Percentiles rank a stretch among this genome's conserved stretches.
Conservation (phyloP, 2,329 filamentous ascomycete species). For the Thelonectria blattea region DNA sequence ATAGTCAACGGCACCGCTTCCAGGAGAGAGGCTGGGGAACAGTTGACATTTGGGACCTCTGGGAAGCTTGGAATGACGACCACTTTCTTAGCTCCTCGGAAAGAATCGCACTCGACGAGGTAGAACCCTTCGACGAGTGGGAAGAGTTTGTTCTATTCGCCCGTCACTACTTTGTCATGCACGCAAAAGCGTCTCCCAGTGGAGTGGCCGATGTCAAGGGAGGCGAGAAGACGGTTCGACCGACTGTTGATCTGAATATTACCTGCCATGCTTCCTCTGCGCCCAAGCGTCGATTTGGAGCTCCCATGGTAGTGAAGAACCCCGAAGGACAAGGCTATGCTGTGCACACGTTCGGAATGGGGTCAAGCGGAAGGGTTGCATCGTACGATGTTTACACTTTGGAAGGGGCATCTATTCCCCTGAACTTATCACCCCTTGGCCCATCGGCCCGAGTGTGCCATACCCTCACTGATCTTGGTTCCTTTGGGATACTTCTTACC, state of each 20-base stretch:
- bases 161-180: constrained; percentile 82
- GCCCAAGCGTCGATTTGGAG: constrained; percentile 64
- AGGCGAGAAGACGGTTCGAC: not conserved
- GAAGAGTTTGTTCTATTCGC: constrained; percentile 89
- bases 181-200: constrained; percentile 51
- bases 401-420: constrained; percentile 25
- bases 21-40: constrained; percentile 68
- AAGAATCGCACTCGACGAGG: constrained; percentile 65
- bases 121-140: constrained; percentile 95
- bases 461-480: constrained; percentile 70
- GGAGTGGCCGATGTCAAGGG: not conserved
- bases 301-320: constrained; percentile 51
- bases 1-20: constrained; percentile 75
- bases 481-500: constrained; percentile 65
- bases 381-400: constrained; percentile 58
- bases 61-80: constrained; percentile 80
- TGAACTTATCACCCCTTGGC: constrained; percentile 39
- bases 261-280: constrained; percentile 18
- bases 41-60: constrained; percentile 71
- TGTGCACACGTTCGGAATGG: constrained; percentile 53
- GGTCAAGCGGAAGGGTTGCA: constrained; percentile 51
- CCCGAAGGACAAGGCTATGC: constrained; percentile 51
- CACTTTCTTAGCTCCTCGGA: constrained; percentile 67
- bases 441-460: constrained; percentile 70
- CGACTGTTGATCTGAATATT: constrained; percentile 18